Percentiles rank a stretch among this genome's conserved stretches.
Evolutionary conservation across 1,284 basidiomycete genomes (phyloP).

Genomic region (Ceratobasidium sp.): DNA sequence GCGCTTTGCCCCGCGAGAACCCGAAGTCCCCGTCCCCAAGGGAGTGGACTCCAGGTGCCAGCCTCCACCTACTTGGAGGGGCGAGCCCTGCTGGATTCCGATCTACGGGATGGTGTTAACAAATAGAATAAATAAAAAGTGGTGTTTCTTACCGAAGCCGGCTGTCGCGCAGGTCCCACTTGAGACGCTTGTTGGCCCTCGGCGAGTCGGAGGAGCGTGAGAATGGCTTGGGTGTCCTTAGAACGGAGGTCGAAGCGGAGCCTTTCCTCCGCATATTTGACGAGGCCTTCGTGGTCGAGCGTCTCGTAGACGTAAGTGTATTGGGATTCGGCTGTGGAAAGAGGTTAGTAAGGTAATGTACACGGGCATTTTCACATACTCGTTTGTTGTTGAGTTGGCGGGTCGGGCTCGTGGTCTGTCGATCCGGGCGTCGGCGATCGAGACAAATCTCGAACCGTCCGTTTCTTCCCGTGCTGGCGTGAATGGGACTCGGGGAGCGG

Average conservation of each 20-base stretch:
- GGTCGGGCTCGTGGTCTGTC: conserved; percentile 11
- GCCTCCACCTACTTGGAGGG: too few species aligned
- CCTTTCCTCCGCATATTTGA: conserved; percentile 7
- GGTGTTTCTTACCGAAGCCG: too few species aligned
- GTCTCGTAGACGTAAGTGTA: background rate
- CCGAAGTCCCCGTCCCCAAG: too few species aligned
- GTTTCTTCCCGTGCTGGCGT: background rate
- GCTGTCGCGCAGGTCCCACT: too few species aligned
- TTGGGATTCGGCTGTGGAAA: too few species aligned
- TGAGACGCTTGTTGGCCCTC: too few species aligned
- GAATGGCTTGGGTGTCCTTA: too few species aligned
- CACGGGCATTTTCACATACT: background rate
- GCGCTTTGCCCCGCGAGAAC: background rate
- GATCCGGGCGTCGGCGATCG: conserved; percentile 9
- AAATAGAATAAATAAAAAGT: background rate
- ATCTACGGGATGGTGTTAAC: background rate
- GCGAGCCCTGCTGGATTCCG: background rate
- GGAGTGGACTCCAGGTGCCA: background rate
- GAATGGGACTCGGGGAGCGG: background rate
- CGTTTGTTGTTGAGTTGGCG: background rate
- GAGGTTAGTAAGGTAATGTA: too few species aligned
- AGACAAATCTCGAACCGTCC: too few species aligned
- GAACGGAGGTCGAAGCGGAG: background rate
- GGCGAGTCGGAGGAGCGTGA: too few species aligned
- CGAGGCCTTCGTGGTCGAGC: conserved; percentile 18